Conservation (phyloP, 352 stramenopile genomes). For the Globisporangium canariense region DNA sequence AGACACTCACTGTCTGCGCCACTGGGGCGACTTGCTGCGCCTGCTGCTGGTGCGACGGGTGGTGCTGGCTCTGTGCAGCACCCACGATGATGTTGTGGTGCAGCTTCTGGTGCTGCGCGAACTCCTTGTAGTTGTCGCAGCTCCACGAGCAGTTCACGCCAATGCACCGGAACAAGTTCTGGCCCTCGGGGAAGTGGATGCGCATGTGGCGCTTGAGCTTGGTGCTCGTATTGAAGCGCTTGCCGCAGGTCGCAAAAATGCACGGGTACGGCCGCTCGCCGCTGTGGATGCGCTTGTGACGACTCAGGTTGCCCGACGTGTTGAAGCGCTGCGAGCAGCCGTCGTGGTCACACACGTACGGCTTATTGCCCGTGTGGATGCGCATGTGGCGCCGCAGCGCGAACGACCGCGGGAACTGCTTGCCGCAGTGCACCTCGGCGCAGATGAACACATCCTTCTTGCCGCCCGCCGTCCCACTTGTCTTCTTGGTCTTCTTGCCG, state of each 20-base stretch:
- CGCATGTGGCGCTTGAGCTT: constrained; percentile 88
- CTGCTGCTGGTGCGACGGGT: background rate
- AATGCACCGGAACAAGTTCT: constrained; percentile 74
- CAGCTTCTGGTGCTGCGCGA: constrained; percentile 66
- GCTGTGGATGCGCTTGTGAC: constrained; percentile 86
- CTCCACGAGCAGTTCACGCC: constrained; percentile 49
- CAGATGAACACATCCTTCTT: constrained; percentile 72
- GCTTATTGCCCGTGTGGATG: constrained; percentile 82
- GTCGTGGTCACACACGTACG: constrained; percentile 75
- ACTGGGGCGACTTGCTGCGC: background rate
- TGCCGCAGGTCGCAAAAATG: constrained; percentile 70
- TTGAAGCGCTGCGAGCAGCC: constrained; percentile 81
- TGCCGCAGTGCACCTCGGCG: constrained; percentile 74
- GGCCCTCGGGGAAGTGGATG: constrained; percentile 78
- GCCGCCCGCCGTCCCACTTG: background rate
- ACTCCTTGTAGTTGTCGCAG: constrained; percentile 87
- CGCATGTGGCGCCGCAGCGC: constrained; percentile 79
- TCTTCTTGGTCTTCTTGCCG: constrained; percentile 37
- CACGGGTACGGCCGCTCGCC: constrained; percentile 81
- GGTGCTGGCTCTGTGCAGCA: constrained; percentile 22
- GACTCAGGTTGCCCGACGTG: constrained; percentile 84
- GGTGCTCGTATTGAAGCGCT: constrained; percentile 87
- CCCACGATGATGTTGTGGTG: constrained; percentile 72
- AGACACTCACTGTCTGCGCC: background rate
- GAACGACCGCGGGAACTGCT: constrained; percentile 82